Conservation (phyloP, 1,284 basidiomycete genomes). For the Pascua guehoae region DNA sequence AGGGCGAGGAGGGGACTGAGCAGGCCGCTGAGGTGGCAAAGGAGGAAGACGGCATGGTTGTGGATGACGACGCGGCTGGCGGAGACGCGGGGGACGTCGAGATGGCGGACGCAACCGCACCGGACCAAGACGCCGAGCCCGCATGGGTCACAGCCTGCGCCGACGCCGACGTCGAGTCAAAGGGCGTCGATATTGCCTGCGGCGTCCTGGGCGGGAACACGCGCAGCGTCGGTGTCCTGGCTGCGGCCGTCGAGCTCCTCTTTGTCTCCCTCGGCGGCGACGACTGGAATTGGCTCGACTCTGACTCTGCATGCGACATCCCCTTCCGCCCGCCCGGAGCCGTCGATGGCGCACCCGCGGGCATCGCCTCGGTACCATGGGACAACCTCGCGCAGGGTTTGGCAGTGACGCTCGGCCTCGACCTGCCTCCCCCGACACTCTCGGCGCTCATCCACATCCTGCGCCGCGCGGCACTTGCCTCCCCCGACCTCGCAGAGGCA, state of each 20-base stretch:
- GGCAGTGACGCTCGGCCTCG: constrained; percentile 25
- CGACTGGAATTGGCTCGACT: constrained; percentile 23
- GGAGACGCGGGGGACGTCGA: neutral
- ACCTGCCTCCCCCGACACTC: constrained; percentile 25
- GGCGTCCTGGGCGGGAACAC: constrained; percentile 7
- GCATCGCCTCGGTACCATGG: constrained; percentile 31
- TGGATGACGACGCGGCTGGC: neutral
- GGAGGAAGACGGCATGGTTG: neutral
- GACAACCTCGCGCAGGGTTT: constrained; percentile 35
- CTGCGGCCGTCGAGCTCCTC: constrained; percentile 35
- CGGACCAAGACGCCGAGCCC: too few relatives aligned
- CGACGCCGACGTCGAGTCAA: constrained; percentile 6
- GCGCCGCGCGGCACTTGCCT: constrained; percentile 60
- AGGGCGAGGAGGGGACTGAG: constrained; percentile 16
- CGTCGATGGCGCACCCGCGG: constrained; percentile 11
- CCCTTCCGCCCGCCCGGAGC: constrained; percentile 8
- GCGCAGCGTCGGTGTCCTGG: constrained; percentile 25
- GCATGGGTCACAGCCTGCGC: constrained; percentile 11
- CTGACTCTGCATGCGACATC: neutral
- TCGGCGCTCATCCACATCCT: constrained; percentile 63
- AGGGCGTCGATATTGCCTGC: constrained; percentile 10
- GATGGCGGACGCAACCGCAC: neutral
- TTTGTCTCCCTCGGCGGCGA: constrained; percentile 26
- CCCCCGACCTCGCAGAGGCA: constrained; percentile 56
- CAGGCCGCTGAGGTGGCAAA: constrained; percentile 9